phyloP scores from a whole-genome alignment of 352 stramenopile genomes.

The Phytophthora vignae region DNA sequence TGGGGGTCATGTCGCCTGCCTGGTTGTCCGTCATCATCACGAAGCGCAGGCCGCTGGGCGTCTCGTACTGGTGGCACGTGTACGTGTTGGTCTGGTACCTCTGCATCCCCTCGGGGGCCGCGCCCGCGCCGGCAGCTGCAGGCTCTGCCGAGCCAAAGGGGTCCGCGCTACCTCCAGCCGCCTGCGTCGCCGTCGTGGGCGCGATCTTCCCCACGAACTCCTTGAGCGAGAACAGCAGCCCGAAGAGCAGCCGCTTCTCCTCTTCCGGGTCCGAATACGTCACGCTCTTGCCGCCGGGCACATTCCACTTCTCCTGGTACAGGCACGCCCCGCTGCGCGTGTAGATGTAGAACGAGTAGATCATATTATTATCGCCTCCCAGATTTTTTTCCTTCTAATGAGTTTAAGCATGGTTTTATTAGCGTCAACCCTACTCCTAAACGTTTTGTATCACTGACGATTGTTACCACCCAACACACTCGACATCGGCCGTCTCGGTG shows the following conservation, averaged over 20 bases:
- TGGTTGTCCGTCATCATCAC: constrained; percentile 93
- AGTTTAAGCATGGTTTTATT: too few species aligned
- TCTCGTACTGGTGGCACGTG: constrained; percentile 94
- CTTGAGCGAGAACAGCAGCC: constrained; percentile 93
- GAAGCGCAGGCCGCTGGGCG: constrained; percentile 88
- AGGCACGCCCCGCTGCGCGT: constrained; percentile 89
- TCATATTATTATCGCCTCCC: constrained; percentile 56
- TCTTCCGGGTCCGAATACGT: constrained; percentile 88
- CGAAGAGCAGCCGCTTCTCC: constrained; percentile 93
- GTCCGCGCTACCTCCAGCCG: constrained; percentile 11
- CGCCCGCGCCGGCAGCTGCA: constrained; percentile 19
- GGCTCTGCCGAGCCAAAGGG: constrained; percentile 23
- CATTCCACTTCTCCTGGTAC: constrained; percentile 92
- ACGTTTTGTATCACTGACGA: constrained; percentile 16
- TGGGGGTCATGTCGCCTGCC: constrained; percentile 79
- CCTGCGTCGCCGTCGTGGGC: constrained; percentile 39
- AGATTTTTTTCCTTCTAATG: too few species aligned
- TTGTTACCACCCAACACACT: constrained; percentile 21
- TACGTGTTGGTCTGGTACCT: constrained; percentile 90
- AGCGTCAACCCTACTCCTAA: constrained; percentile 1
- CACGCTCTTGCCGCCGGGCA: constrained; percentile 61
- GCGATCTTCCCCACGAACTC: constrained; percentile 88
- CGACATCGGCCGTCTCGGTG: constrained; percentile 19
- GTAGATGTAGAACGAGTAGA: constrained; percentile 95
- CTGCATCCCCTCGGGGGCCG: constrained; percentile 64